Conservation (phyloP, 129 eudicot genomes). For the Centrapalus pauciflorus region DNA sequence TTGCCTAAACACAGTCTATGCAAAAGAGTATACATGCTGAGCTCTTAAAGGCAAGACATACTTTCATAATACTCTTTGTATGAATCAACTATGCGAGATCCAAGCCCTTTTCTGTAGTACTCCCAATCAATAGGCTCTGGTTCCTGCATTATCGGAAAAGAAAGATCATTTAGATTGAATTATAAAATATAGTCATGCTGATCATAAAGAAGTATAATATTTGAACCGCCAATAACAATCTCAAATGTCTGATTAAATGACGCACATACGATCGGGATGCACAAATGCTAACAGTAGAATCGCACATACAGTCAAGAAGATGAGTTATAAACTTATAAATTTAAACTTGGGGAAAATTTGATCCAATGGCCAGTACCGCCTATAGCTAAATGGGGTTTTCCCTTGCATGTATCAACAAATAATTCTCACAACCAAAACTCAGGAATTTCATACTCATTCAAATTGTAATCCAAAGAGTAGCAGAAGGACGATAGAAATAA, state of each 20-base stretch:
- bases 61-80: conserved; percentile 80
- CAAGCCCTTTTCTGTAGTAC: conserved; percentile 77
- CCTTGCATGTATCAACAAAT: background rate
- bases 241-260: background rate
- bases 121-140: conserved; percentile 91
- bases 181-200: background rate
- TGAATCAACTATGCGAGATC: conserved; percentile 69
- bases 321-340: background rate
- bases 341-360: background rate
- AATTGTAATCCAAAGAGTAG: background rate
- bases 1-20: background rate
- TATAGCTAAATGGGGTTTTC: background rate
- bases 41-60: conserved; percentile 22
- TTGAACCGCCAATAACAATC: background rate
- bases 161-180: background rate
- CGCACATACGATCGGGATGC: too few relatives aligned
- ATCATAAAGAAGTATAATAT: background rate
- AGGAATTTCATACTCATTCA: background rate
- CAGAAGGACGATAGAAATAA: background rate
- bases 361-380: background rate
- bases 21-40: background rate
- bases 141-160: conserved; percentile 41
- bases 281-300: background rate
- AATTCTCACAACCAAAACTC: too few relatives aligned
- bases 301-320: background rate